Conservation (phyloP, 495 filamentous ascomycete species). For the Chaetomium tenue region DNA sequence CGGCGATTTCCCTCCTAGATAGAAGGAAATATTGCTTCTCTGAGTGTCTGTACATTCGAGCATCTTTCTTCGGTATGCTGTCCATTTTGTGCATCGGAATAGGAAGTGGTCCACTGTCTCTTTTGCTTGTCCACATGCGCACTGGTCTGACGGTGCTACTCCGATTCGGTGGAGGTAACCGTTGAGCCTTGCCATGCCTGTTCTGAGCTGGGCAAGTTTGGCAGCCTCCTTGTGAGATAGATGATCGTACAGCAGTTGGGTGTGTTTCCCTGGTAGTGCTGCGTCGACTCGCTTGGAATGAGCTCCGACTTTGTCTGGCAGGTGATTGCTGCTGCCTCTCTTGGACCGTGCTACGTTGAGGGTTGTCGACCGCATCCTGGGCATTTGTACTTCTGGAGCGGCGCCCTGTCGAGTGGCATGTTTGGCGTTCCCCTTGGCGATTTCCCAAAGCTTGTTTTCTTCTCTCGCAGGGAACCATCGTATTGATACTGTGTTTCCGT, state of each 20-base stretch:
- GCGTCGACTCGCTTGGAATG: background rate
- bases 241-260: background rate
- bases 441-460: background rate
- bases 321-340: background rate
- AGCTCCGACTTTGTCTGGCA: background rate
- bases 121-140: background rate
- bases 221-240: background rate
- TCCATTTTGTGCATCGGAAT: background rate
- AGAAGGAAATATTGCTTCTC: conserved; percentile 1
- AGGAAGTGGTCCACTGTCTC: conserved; percentile 4
- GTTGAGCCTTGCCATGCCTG: background rate
- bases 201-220: background rate
- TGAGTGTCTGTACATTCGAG: background rate
- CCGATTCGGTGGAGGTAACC: background rate
- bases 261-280: background rate
- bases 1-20: background rate
- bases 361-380: background rate
- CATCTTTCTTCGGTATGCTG: background rate
- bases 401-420: background rate
- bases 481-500: too few relatives aligned
- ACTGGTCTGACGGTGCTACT: conserved; percentile 2
- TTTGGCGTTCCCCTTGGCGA: background rate
- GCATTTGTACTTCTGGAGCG: background rate
- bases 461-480: too few relatives aligned
- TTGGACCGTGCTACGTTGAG: background rate